These are phyloP conservation scores for Zygosaccharomyces sapae DNA, from an alignment of 1,139 yeast genomes.

Conservation along the genomic window DNA sequence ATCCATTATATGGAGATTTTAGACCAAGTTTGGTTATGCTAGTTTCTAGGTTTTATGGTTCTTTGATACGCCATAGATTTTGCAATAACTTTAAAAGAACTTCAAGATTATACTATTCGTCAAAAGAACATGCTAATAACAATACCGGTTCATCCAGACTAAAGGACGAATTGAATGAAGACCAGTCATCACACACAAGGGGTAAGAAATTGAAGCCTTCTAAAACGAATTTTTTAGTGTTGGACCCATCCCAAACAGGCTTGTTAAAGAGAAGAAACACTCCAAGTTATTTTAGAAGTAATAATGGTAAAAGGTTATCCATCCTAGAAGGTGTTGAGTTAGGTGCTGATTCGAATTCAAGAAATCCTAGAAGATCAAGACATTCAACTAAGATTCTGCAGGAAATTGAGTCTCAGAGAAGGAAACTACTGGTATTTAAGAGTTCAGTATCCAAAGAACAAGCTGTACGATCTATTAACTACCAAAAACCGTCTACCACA, in stretches of 20 bases:
- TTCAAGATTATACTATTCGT: not conserved
- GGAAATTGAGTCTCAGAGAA: slow-evolving; percentile 24
- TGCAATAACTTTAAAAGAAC: not conserved
- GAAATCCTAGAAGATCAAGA: slow-evolving; percentile 7
- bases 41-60: not conserved
- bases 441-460: slow-evolving; percentile 31
- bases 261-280: slow-evolving; percentile 16
- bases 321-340: slow-evolving; percentile 32
- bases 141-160: not conserved
- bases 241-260: slow-evolving; percentile 30
- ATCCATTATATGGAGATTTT: not conserved
- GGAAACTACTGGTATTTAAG: slow-evolving; percentile 25
- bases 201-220: slow-evolving; percentile 32
- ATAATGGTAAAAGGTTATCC: slow-evolving; percentile 14
- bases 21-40: not conserved
- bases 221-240: slow-evolving; percentile 28
- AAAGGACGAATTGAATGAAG: not conserved
- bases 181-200: slow-evolving; percentile 13
- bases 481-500: slow-evolving; percentile 29
- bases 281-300: slow-evolving; percentile 13
- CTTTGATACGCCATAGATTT: not conserved
- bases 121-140: not conserved
- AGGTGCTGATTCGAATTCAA: slow-evolving; percentile 10
- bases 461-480: slow-evolving; percentile 31
- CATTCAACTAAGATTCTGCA: slow-evolving; percentile 16